Evolutionary conservation across 805 yeast species (phyloP), one percentile per base, ranked within the genome.

Genomic region (Nakazawaea holstii): DNA sequence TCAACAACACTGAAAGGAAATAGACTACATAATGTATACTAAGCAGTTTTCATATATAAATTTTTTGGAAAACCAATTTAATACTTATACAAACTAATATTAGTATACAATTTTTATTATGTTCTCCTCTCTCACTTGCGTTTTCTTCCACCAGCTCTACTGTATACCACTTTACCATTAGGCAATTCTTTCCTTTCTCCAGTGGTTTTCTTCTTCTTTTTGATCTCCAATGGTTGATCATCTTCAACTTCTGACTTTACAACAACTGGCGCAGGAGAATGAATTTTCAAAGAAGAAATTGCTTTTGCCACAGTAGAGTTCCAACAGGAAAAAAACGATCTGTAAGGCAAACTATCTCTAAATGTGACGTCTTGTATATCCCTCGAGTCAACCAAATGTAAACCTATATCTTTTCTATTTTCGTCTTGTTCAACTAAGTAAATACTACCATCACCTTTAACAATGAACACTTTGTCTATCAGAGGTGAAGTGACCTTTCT

Each of bases 361-460:
- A 78, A 61, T 0, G 75, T 68, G 6, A 42, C 43, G 5, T 60
- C 59, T 4, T 55, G 58, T 33, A 83, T 68, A 28, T 76, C 81
- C 45, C 72, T 68, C 17, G 77, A 69, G 17, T 77, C 72, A 40
- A 80, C 55, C 14, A 60, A 59, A 29, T 72, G 66, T 45, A 74
- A 62, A 0, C 39, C 49, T 36, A 56, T 59, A 38, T 51, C 51
- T 8, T 55, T 59, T n/a, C 52, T 52, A n/a, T 49, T 53, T 6
- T 50, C 49, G 8, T 70, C 67, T 33, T 69, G 68, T 51, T 79
- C 83, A 7, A 77, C 62, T 24, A 79, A 60, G 59, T 65, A 77
- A 9, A 84, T 83, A 1, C 68, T 61, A 11, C 87, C 88, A 48
- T 77, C 79, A 33, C 76, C 67, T 45, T 76, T 74, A 2, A 84